Conservation (phyloP, 331 rosid genomes). For the Pyracantha coccinea region DNA sequence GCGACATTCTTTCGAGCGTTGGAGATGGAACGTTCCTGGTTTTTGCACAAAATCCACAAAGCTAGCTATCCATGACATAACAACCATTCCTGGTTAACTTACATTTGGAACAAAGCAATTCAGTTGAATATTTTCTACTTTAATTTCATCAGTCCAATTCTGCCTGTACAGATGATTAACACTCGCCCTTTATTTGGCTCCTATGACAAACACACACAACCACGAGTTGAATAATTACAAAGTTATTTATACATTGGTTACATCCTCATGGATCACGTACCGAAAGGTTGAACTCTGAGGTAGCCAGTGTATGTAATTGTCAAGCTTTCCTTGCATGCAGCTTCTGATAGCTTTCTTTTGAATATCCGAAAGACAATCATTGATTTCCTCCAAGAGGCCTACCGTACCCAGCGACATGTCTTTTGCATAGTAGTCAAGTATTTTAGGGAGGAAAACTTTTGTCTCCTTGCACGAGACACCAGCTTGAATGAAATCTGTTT, state of each 20-base stretch:
- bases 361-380: constrained; percentile 12
- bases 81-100: neutral
- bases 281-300: constrained; percentile 23
- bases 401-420: constrained; percentile 20
- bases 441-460: constrained; percentile 24
- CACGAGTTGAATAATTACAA: neutral
- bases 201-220: neutral
- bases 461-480: constrained; percentile 13
- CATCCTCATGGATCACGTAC: constrained; percentile 18
- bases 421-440: constrained; percentile 15
- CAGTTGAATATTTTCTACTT: neutral
- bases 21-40: no score
- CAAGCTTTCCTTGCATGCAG: constrained; percentile 5
- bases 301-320: constrained; percentile 16
- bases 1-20: neutral
- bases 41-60: no score
- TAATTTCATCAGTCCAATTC: neutral
- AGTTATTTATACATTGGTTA: constrained; percentile 6
- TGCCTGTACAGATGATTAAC: neutral
- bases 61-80: no score
- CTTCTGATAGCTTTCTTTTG: constrained; percentile 11
- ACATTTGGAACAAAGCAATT: neutral
- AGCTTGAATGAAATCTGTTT: constrained; percentile 22
- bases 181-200: neutral
- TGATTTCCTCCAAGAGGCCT: constrained; percentile 19